Base-by-base conservation (phyloP, 2,329 filamentous ascomycete species). In the Dothiorella sarmentorum region DNA sequence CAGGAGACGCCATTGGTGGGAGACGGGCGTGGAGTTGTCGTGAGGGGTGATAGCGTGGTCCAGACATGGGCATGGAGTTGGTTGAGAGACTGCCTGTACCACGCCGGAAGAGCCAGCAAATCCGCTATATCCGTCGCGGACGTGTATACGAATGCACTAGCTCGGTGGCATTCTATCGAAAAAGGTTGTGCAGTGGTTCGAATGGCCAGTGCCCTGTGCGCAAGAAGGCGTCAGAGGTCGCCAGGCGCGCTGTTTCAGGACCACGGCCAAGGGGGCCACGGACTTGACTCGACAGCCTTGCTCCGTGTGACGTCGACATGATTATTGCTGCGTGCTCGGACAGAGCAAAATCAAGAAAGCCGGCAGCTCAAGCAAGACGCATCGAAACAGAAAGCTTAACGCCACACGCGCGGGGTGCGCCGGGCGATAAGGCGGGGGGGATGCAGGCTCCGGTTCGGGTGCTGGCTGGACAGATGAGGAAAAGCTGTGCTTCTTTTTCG, bases 171-270 rank as follows among this genome's bases (percentile, higher is more conserved):
- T n/a, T n/a, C n/a, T n/a, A n/a, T n/a, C n/a, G n/a, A n/a, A n/a
- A 13, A 10, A 13, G 29, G 29, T 9, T 13, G 13, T 9, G 29
- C 5, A 13, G 7, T 13, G 29, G 40, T 43, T 15, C n/a, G 26
- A 26, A 43, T 22, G 40, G 40, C 9, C 24, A 29, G 43, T 33
- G 15, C 31, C 15, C 45, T 31, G 45, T 51, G 45, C 45, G 17
- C 27, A 27, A 17, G 27, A 7, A 11, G 29, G 20, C 45, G 15
- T 51, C 31, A 43, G 7, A 22, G 40, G 13, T 27, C 42, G 47
- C 47, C 22, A 51, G 47, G 47, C 47, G 44, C 27, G 15, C 47
- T 20, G 47, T 51, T 51, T 51, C 47, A 51, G 47, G 20, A 35
- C 17, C n/a, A n/a, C 45, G 26, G 27, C 27, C 17, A 49, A n/a